A percentile compares a stretch with the other conserved stretches of the same genome.
phyloP scores from a whole-genome alignment of 2,329 filamentous ascomycete species.

The Aspergillus calidoustus region DNA sequence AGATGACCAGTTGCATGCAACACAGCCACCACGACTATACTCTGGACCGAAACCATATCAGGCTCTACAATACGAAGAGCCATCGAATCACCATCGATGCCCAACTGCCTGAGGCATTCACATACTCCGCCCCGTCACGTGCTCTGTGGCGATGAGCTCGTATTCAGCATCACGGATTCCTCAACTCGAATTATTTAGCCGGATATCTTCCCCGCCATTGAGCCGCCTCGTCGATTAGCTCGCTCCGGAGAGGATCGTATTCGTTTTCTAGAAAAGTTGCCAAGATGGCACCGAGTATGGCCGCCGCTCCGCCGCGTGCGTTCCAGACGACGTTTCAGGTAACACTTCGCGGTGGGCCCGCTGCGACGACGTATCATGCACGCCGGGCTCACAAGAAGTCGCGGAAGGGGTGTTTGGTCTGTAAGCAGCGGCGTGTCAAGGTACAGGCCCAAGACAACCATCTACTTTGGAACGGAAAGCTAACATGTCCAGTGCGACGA shows the following conservation, averaged over 20 bases:
- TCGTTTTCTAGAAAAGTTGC: background rate
- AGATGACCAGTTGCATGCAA: background rate
- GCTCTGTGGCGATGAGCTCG: conserved; percentile 11
- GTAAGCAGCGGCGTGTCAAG: conserved; percentile 37
- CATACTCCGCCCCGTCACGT: background rate
- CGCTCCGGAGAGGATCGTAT: background rate
- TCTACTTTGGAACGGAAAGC: too few relatives aligned
- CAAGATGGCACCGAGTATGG: background rate
- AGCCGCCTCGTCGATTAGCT: background rate
- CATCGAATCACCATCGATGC: background rate
- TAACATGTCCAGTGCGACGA: conserved; percentile 34
- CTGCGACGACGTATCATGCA: conserved; percentile 16
- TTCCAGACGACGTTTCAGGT: conserved; percentile 22
- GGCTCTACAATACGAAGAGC: background rate
- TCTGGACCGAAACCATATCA: background rate
- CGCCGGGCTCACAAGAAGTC: conserved; percentile 34
- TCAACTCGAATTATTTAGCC: background rate
- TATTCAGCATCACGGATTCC: background rate
- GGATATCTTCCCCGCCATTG: background rate
- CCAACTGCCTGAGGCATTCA: background rate
- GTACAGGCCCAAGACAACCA: conserved; percentile 14
- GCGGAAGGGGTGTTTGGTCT: conserved; percentile 32
- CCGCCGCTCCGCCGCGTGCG: background rate
- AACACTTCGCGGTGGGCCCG: background rate
- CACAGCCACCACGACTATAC: background rate